Percentiles rank a stretch among this genome's conserved stretches.
Evolutionary conservation across 805 yeast genomes (phyloP).

Genomic region (Candida germanica): DNA sequence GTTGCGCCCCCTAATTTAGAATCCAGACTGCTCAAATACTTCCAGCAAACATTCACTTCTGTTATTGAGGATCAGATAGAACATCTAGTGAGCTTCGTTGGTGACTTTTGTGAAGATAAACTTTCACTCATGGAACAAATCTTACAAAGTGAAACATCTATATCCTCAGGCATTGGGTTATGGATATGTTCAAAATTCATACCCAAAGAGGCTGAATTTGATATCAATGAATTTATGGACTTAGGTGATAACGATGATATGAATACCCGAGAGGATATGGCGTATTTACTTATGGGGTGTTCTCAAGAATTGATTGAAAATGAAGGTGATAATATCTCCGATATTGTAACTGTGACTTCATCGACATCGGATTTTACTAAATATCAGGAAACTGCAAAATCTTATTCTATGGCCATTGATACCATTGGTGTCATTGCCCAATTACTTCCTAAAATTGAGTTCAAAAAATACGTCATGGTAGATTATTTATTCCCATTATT

Average conservation of each 20-base stretch:
- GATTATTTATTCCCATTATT: slow-evolving; percentile 72
- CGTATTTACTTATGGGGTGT: slow-evolving; percentile 28
- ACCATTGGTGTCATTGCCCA: slow-evolving; percentile 36
- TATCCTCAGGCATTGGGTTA: slow-evolving; percentile 17
- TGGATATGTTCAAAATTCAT: slow-evolving; percentile 31
- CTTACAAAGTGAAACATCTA: not conserved
- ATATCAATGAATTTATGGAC: slow-evolving; percentile 18
- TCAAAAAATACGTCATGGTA: slow-evolving; percentile 52
- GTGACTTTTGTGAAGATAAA: not conserved
- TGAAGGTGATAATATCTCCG: slow-evolving; percentile 19
- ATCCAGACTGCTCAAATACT: slow-evolving; percentile 7
- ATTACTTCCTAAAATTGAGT: slow-evolving; percentile 24
- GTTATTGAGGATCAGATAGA: slow-evolving; percentile 20
- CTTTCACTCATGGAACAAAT: slow-evolving; percentile 1
- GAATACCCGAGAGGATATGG: slow-evolving; percentile 19
- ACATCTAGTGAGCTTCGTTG: slow-evolving; percentile 6
- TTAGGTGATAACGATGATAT: slow-evolving; percentile 13
- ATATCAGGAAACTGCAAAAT: slow-evolving; percentile 18
- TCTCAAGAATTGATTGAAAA: slow-evolving; percentile 43
- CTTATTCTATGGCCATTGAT: slow-evolving; percentile 43
- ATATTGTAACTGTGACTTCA: slow-evolving; percentile 6
- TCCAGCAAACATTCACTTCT: slow-evolving; percentile 17
- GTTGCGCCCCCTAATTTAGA: not conserved
- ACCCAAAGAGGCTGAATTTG: slow-evolving; percentile 5
- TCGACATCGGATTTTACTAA: slow-evolving; percentile 3